Evolutionary conservation across 108 stramenopile species (phyloP), one percentile per base, ranked within the genome.

Genomic region (Nannochloropsis gaditana): DNA sequence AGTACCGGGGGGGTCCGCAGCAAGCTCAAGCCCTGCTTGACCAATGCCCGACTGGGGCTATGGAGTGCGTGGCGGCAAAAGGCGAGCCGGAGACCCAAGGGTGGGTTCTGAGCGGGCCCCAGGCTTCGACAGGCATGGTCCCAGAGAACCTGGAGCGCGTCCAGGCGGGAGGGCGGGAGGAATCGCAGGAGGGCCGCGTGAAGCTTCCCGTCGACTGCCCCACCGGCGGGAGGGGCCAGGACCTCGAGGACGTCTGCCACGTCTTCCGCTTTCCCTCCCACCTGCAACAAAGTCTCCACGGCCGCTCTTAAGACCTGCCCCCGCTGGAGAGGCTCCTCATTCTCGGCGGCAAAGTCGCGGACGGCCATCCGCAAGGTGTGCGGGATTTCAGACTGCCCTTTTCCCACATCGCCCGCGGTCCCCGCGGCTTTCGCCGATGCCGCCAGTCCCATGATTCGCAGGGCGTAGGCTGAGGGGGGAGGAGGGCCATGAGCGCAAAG

Each of bases 371-470:
- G 31, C 31, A 31, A 31, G 31, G 31, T 31, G 31, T 31, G 31
- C 31, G 31, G 31, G 31, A 31, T 31, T 31, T 31, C 31, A 31
- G 31, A 31, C 31, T 31, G 31, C 31, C 31, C 31, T 31, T 31
- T 31, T 31, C 31, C 31, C 31, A 31, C 31, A 31, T 31, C 31
- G 31, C 31, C 59, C n/a, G 59, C n/a, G 2, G 59, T 73, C 59
- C 47, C 15, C 15, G 59, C n/a, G 15, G 59, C 59, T n/a, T 73
- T 73, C n/a, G 59, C 59, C n/a, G n/a, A 15, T 73, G 2, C 59
- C n/a, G 59, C 59, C n/a, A 73, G 59, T n/a, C 59, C 59, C 2
- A n/a, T 73, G 59, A 73, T 73, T n/a, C 59, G 59, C 59, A n/a
- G n/a, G 59, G 59, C 59, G 8, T 73, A 73, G 4, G 59, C 59